Evolutionary conservation across 2,329 filamentous ascomycete genomes (phyloP).

Genomic region (Myriangium duriaei): DNA sequence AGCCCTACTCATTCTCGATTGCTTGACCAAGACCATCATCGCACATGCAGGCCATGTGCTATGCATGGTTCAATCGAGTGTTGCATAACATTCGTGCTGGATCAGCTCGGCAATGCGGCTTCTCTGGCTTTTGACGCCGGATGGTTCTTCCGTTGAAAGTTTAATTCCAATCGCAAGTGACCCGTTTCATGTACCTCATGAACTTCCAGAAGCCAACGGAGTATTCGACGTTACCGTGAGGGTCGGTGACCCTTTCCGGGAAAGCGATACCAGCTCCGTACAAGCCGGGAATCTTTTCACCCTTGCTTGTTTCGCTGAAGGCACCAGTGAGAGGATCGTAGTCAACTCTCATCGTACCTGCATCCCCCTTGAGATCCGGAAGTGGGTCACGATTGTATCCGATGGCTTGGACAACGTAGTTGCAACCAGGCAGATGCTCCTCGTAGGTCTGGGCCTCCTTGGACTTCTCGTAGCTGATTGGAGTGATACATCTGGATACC

Average conservation of each 20-base stretch:
- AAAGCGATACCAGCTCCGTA: conserved; percentile 53
- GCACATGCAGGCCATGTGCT: no score
- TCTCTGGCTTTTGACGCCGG: no score
- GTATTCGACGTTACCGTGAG: conserved; percentile 47
- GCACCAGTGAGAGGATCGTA: conserved; percentile 35
- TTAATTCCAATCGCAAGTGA: conserved; percentile 39
- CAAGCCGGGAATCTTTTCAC: conserved; percentile 36
- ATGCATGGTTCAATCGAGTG: no score
- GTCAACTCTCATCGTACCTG: conserved; percentile 19
- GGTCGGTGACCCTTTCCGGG: conserved; percentile 48
- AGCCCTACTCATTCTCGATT: no score
- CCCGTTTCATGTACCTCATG: conserved; percentile 47
- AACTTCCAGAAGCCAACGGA: conserved; percentile 55
- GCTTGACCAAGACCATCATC: no score
- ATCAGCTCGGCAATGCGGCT: no score
- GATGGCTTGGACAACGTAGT: conserved; percentile 46
- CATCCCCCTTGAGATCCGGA: conserved; percentile 30
- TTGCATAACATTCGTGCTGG: no score
- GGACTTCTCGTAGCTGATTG: conserved; percentile 31
- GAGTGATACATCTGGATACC: conserved; percentile 32
- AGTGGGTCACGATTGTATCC: conserved; percentile 42
- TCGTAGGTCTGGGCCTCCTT: conserved; percentile 36
- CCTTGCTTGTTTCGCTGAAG: conserved; percentile 15
- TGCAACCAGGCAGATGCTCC: conserved; percentile 36
- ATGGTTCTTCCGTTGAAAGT: no score